Evolutionary conservation across 352 stramenopile genomes (phyloP).

Genomic region (Aphanomyces astaci): DNA sequence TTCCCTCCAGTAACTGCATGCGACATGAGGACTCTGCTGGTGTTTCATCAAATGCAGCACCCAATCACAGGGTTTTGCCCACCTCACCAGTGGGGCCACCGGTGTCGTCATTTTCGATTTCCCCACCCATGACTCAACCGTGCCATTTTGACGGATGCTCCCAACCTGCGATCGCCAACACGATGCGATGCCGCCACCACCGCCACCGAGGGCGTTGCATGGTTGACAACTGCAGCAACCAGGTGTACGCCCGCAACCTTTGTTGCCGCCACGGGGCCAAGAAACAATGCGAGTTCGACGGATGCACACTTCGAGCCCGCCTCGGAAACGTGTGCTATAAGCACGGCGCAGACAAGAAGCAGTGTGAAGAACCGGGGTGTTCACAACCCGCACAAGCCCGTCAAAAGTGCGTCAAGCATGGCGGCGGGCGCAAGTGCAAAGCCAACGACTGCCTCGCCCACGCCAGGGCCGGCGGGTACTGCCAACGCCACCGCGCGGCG

Average conservation of each 20-base stretch:
- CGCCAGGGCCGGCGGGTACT: slow-evolving; percentile 23
- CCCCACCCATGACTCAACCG: too few relatives aligned
- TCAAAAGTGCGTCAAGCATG: slow-evolving; percentile 22
- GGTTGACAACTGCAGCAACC: background rate
- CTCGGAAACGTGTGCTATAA: slow-evolving; percentile 4
- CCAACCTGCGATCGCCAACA: too few relatives aligned
- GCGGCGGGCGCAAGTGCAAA: slow-evolving; percentile 19
- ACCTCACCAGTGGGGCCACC: too few relatives aligned
- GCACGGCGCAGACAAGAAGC: slow-evolving; percentile 6
- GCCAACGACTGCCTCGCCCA: slow-evolving; percentile 20
- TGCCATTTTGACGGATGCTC: too few relatives aligned
- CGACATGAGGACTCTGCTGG: too few relatives aligned
- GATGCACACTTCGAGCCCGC: background rate
- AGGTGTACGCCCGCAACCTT: slow-evolving; percentile 7
- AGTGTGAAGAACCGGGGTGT: slow-evolving; percentile 20
- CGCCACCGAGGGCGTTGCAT: background rate
- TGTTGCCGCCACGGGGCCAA: slow-evolving; percentile 4
- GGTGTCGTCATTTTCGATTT: too few relatives aligned
- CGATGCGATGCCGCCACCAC: too few relatives aligned
- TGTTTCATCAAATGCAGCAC: too few relatives aligned
- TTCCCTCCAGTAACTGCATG: too few relatives aligned
- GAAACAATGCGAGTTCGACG: slow-evolving; percentile 4
- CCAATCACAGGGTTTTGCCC: too few relatives aligned
- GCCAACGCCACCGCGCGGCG: background rate
- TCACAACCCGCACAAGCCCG: slow-evolving; percentile 12